A percentile compares a stretch with the other conserved stretches of the same genome.
Evolutionary conservation across 768 basidiomycete species (phyloP).

Genomic region (Dacryopinax primogenitus): DNA sequence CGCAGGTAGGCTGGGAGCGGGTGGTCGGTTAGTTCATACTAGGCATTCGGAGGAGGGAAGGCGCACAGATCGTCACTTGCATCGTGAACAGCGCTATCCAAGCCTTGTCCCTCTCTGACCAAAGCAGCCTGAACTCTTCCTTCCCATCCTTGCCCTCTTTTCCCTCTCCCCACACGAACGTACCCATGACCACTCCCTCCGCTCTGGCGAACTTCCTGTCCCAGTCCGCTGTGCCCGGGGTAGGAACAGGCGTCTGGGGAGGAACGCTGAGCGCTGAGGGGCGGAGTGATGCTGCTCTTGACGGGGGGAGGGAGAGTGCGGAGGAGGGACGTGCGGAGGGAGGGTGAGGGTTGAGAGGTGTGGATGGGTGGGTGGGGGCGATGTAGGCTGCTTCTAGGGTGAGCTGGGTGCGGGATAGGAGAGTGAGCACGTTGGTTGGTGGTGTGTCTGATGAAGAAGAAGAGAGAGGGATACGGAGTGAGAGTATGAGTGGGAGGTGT

Average conservation of each 20-base stretch:
- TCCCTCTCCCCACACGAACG: slow-evolving; percentile 63
- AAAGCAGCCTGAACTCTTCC: slow-evolving; percentile 53
- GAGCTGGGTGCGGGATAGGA: slow-evolving; percentile 59
- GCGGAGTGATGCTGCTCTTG: slow-evolving; percentile 29
- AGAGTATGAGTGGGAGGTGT: slow-evolving; percentile 27
- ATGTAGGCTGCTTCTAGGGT: slow-evolving; percentile 67
- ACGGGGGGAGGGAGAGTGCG: slow-evolving; percentile 28
- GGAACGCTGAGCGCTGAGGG: slow-evolving; percentile 47
- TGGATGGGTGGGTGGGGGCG: slow-evolving; percentile 15
- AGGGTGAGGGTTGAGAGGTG: slow-evolving; percentile 7
- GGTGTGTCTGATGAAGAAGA: slow-evolving; percentile 22
- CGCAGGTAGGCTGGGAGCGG: slow-evolving; percentile 51
- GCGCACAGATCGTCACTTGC: slow-evolving; percentile 66
- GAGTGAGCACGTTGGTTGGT: slow-evolving; percentile 37
- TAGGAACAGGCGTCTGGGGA: slow-evolving; percentile 73
- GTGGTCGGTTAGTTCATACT: neutral
- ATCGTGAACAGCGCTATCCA: slow-evolving; percentile 79
- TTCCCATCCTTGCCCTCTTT: slow-evolving; percentile 28
- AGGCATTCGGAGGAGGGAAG: neutral
- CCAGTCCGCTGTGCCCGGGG: slow-evolving; percentile 54
- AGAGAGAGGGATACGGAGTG: slow-evolving; percentile 23
- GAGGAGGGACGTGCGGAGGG: slow-evolving; percentile 10
- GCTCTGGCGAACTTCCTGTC: slow-evolving; percentile 67
- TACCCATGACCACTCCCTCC: slow-evolving; percentile 60
- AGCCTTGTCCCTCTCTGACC: slow-evolving; percentile 42